A percentile compares a stretch with the other conserved stretches of the same genome.
phyloP scores from a whole-genome alignment of 1,139 yeast genomes.

The Suhomyces chickasaworum region DNA sequence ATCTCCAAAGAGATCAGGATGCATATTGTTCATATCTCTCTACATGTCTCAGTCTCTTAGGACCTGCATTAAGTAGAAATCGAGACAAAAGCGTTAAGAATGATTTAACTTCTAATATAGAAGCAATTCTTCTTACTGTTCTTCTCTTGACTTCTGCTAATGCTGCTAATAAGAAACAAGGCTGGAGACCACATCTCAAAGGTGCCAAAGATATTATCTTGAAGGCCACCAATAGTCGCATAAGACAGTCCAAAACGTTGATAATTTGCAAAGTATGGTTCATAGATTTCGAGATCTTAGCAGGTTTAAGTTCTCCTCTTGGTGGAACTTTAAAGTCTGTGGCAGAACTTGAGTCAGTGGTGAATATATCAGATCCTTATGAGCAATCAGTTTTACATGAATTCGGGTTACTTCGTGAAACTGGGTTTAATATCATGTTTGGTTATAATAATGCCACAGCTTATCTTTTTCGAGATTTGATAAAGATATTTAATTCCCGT shows the following conservation, averaged over 20 bases:
- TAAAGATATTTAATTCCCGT: conserved; percentile 53
- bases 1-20: conserved; percentile 56
- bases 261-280: conserved; percentile 73
- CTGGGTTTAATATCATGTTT: conserved; percentile 61
- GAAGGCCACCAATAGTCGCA: conserved; percentile 39
- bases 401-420: conserved; percentile 38
- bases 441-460: conserved; percentile 64
- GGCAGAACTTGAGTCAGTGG: conserved; percentile 51
- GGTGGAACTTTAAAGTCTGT: conserved; percentile 69
- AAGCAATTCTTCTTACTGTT: conserved; percentile 68
- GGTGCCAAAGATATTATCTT: conserved; percentile 73
- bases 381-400: conserved; percentile 42
- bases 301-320: conserved; percentile 61
- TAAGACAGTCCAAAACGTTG: conserved; percentile 39
- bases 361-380: conserved; percentile 47
- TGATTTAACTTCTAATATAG: conserved; percentile 54
- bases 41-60: conserved; percentile 58
- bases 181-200: conserved; percentile 76
- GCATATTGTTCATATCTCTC: conserved; percentile 66
- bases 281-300: conserved; percentile 65
- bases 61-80: conserved; percentile 40
- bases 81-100: conserved; percentile 30
- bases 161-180: conserved; percentile 61
- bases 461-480: conserved; percentile 53
- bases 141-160: conserved; percentile 68